Evolutionary conservation across 495 filamentous ascomycete genomes (phyloP), one percentile per base, ranked within the genome.

Genomic region (Xylaria sp.): DNA sequence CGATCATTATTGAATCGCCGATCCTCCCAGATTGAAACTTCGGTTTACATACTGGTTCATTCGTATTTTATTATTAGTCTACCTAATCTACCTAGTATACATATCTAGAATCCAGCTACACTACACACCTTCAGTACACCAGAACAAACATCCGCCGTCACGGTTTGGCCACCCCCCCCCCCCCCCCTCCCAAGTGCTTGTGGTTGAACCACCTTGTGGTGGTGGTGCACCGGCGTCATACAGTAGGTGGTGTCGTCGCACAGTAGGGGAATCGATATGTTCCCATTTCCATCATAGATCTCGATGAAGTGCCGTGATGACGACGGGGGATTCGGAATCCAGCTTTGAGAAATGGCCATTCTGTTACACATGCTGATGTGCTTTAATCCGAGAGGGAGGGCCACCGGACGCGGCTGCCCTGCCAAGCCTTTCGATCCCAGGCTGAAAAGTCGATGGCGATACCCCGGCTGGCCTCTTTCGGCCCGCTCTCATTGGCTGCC

Each of bases 371-470:
- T 68, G 48, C 65, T 41, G 33, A 43, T 44, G n/a, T 12, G 14
- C n/a, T 35, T 58, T 21, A 40, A 37, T 58, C 50, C 40, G 6
- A 31, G 61, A 50, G 31, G n/a, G 52, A 46, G 29, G 67, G 35
- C 29, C 21, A 53, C 58, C 59, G 41, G 48, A 64, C 48, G 33
- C 68, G 68, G 68, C 43, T 57, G 69, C 69, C 61, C 69, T 71
- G 75, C 73, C 75, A 79, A 79, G 73, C 72, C 66, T 44, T 66
- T 74, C 77, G 75, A 77, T 79, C 75, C 72, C 72, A 71, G 75
- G 72, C 75, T 74, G 64, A 77, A 77, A 71, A 66, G 68, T 75
- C 77, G 77, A 78, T 78, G 76, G 77, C 73, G 70, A 66, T 63
- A 77, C 73, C 77, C 77, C 74, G 59, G 67, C 61, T 57, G 44